Percentiles rank a stretch among this genome's conserved stretches.
Evolutionary conservation across 1,284 basidiomycete species (phyloP).

Genomic region (Erythrobasidium hasegawianum): DNA sequence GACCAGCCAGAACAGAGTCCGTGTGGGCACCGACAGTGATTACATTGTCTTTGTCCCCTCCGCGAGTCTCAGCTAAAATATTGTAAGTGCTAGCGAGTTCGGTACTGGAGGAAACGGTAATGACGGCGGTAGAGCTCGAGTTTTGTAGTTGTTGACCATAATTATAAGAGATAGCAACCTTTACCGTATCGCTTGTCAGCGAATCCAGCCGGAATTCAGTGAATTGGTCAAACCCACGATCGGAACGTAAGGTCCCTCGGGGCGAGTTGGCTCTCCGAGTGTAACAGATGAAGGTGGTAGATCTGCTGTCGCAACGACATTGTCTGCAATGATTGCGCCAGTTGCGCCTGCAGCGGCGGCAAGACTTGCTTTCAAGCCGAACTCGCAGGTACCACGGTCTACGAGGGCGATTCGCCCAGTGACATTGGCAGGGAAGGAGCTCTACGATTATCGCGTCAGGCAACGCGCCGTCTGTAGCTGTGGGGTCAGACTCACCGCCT

Average conservation of each 20-base stretch:
- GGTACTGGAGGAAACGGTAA: conserved; percentile 4
- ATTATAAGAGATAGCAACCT: conserved; percentile 20
- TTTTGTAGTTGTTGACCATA: conserved; percentile 3
- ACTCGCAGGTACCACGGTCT: conserved; percentile 17
- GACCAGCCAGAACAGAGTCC: conserved; percentile 22
- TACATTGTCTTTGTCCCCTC: conserved; percentile 16
- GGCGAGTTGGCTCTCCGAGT: conserved; percentile 7
- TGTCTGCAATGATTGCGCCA: conserved; percentile 16
- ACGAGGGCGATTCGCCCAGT: conserved; percentile 21
- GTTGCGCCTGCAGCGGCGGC: conserved; percentile 8
- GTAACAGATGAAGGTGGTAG: conserved; percentile 12
- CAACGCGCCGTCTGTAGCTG: neutral
- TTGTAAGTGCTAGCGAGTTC: conserved; percentile 13
- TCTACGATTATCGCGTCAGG: neutral
- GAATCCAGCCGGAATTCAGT: too few species aligned
- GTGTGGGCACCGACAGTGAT: conserved; percentile 17
- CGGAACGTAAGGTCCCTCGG: conserved; percentile 12
- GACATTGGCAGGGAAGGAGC: conserved; percentile 8
- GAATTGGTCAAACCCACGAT: conserved; percentile 1
- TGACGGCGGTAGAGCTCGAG: neutral
- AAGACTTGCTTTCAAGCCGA: conserved; percentile 17
- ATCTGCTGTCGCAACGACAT: conserved; percentile 9
- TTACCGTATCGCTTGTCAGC: neutral
- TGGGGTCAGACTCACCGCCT: neutral
- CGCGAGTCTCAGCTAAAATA: conserved; percentile 19